Conservation (phyloP, 768 basidiomycete genomes). For the Myochromella boudieri region DNA sequence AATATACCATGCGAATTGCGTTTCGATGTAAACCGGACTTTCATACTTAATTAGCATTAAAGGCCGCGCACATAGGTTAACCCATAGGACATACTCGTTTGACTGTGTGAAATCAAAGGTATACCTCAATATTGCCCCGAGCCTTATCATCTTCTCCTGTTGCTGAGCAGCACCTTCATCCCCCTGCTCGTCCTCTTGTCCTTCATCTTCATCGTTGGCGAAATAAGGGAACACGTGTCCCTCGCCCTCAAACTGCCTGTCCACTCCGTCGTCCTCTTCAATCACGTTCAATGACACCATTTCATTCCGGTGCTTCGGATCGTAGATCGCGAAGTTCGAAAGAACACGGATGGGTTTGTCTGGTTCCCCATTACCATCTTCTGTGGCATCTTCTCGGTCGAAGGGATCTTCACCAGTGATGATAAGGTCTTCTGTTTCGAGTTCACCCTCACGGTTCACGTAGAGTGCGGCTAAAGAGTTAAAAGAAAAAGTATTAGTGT, state of each 20-base stretch:
- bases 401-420: slow-evolving; percentile 43
- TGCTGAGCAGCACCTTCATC: slow-evolving; percentile 21
- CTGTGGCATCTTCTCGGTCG: slow-evolving; percentile 17
- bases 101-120: slow-evolving; percentile 49
- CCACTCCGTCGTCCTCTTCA: slow-evolving; percentile 39
- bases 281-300: slow-evolving; percentile 49
- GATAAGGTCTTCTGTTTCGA: slow-evolving; percentile 35
- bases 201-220: slow-evolving; percentile 60
- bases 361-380: slow-evolving; percentile 28
- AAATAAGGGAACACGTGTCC: slow-evolving; percentile 51
- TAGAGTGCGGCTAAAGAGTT: slow-evolving; percentile 38
- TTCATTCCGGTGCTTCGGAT: slow-evolving; percentile 43
- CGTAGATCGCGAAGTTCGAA: slow-evolving; percentile 60
- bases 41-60: slow-evolving; percentile 2
- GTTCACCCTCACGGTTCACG: slow-evolving; percentile 26
- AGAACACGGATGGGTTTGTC: slow-evolving; percentile 59
- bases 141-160: slow-evolving; percentile 37
- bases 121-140: slow-evolving; percentile 47
- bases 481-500: not conserved
- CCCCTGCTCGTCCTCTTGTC: slow-evolving; percentile 50
- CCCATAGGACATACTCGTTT: slow-evolving; percentile 44
- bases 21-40: slow-evolving; percentile 69
- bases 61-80: not conserved
- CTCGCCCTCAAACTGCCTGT: slow-evolving; percentile 49
- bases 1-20: slow-evolving; percentile 62